A percentile compares a stretch with the other conserved stretches of the same genome.
These are phyloP conservation scores for Talaromyces amestolkiae DNA, from an alignment of 2,329 filamentous ascomycete genomes.

Conservation along the genomic window DNA sequence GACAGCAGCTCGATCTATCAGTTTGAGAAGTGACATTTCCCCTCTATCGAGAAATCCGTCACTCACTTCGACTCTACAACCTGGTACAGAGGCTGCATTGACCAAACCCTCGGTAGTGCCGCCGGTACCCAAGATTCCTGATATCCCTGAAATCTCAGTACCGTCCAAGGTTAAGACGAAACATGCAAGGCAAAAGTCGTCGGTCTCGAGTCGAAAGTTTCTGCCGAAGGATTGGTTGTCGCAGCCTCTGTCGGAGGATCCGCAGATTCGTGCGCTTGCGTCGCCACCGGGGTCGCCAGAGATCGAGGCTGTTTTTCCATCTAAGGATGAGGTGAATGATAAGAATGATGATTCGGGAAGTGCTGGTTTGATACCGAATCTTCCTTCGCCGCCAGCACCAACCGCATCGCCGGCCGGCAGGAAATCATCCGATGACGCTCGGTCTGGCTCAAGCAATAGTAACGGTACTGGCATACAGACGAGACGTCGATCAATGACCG, in stretches of 20 bases:
- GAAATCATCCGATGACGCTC: background rate
- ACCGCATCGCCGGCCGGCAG: background rate
- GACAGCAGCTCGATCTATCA: conserved; percentile 15
- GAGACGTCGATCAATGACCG: conserved; percentile 26
- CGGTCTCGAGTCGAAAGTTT: conserved; percentile 33
- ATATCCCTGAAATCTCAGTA: conserved; percentile 21
- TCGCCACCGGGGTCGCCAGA: conserved; percentile 16
- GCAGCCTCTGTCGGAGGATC: conserved; percentile 35
- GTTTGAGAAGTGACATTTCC: conserved; percentile 24
- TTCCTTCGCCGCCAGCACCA: conserved; percentile 5
- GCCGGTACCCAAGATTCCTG: conserved; percentile 24
- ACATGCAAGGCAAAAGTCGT: conserved; percentile 35
- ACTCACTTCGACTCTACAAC: conserved; percentile 26
- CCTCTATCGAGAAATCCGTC: conserved; percentile 33
- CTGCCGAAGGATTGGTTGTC: conserved; percentile 34
- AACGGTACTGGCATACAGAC: background rate
- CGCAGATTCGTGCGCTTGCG: conserved; percentile 36
- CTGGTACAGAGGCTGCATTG: conserved; percentile 15
- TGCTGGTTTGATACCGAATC: background rate
- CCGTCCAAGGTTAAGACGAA: conserved; percentile 19
- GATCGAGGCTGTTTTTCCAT: background rate
- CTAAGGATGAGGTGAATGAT: background rate
- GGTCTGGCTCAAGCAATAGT: background rate
- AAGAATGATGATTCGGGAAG: background rate
- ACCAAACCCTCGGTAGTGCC: background rate